A percentile compares a stretch with the other conserved stretches of the same genome.
phyloP scores from a whole-genome alignment of 768 basidiomycete species.

The Mycena epipterygia region DNA sequence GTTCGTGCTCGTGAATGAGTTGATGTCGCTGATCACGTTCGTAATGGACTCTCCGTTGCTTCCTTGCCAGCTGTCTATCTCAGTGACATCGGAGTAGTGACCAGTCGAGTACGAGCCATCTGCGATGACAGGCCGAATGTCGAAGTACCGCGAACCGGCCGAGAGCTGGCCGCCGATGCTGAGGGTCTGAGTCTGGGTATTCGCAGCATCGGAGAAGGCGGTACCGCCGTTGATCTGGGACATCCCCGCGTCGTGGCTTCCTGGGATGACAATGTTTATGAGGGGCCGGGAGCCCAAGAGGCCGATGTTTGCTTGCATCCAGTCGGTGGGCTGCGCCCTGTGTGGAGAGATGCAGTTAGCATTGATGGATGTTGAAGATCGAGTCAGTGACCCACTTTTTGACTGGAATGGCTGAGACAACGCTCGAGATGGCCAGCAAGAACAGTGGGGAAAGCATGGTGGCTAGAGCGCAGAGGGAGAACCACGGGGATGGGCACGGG shows the following conservation, averaged over 20 bases:
- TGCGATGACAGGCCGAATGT: conserved; percentile 19
- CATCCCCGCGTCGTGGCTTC: conserved; percentile 27
- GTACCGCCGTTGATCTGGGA: conserved; percentile 14
- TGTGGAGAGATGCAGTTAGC: not conserved
- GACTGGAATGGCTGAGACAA: conserved; percentile 17
- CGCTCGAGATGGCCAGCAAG: conserved; percentile 13
- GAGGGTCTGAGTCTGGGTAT: conserved; percentile 23
- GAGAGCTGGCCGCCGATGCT: conserved; percentile 14
- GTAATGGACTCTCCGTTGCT: conserved; percentile 21
- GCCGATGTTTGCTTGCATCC: conserved; percentile 28
- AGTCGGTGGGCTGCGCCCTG: conserved; percentile 19
- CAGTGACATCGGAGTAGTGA: conserved; percentile 14
- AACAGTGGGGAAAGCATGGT: conserved; percentile 8
- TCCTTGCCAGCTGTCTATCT: conserved; percentile 21
- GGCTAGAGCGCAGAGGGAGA: not conserved
- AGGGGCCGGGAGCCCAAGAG: conserved; percentile 19
- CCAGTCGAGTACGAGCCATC: conserved; percentile 13
- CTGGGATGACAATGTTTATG: conserved; percentile 9
- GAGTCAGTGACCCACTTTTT: conserved; percentile 12
- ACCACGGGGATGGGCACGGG: too few species aligned
- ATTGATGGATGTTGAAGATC: not conserved
- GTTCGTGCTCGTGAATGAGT: conserved; percentile 24
- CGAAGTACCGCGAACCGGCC: conserved; percentile 21
- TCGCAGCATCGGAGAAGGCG: conserved; percentile 18
- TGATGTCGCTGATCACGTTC: conserved; percentile 23